Evolutionary conservation across 31 red algal species (phyloP), one percentile per base, ranked within the genome.

Genomic region (Porphyra umbilicalis): DNA sequence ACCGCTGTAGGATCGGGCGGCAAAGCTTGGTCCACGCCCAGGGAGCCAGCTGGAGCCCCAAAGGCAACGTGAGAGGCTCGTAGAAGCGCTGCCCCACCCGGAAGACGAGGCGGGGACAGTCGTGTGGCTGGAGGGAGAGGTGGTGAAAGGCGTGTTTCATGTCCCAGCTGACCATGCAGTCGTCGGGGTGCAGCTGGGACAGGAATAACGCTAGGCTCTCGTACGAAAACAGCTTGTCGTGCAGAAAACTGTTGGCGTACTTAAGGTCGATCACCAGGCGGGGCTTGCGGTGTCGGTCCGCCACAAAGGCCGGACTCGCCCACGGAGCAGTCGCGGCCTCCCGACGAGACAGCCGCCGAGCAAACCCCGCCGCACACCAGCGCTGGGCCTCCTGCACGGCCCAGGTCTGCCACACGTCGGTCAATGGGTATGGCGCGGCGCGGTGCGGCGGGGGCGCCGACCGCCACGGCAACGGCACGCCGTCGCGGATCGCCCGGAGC

Each of bases 61-160:
- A 87, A 10, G 82, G 82, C 33, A 88, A 34, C 33, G 15, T n/a
- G 32, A 88, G 81, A 20, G 86, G 80, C 9, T 83, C 29, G 33
- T 38, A 88, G 39, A 83, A 6, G 68, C 46, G 33, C 31, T 30
- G 1, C 33, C 67, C 80, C 13, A 88, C 86, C 25, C 33, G 37
- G 75, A 88, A 88, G 0, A 80, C 86, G 16, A 88, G 67, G 15
- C 81, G 34, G 10, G 6, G 10, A 15, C 39, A 10, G 86, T 88
- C 86, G 35, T 9, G 16, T 11, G 46, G 29, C 34, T 35, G 36
- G 32, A 82, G 68, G 0, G 80, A 40, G 57, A 88, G 31, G 68
- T 88, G 86, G 81, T 83, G 79, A 34, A 83, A 83, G 1, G 33
- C 86, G 67, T 88, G 80, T 30, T 75, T 77, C 67, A 88, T 9